phyloP scores from a whole-genome alignment of 768 basidiomycete species.

The Kwoniella heveanensis region DNA sequence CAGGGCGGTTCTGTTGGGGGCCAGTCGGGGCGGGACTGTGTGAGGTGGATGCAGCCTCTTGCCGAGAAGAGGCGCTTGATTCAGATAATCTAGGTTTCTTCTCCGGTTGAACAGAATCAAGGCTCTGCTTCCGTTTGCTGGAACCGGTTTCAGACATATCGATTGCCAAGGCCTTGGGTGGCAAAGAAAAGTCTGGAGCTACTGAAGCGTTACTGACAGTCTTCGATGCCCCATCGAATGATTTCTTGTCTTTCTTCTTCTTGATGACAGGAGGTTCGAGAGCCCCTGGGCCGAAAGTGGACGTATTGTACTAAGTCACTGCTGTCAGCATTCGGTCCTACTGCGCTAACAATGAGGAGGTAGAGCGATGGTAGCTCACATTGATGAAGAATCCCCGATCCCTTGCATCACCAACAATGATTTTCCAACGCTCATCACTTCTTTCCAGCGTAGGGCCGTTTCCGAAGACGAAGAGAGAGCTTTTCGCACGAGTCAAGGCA shows the following conservation, averaged over 20 bases:
- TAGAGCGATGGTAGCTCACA: slow-evolving; percentile 59
- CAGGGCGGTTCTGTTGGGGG: background rate
- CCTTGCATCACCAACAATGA: slow-evolving; percentile 75
- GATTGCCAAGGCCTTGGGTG: slow-evolving; percentile 15
- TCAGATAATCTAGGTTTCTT: slow-evolving; percentile 17
- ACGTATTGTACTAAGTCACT: slow-evolving; percentile 24
- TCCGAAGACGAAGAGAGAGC: slow-evolving; percentile 90
- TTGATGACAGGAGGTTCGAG: slow-evolving; percentile 15
- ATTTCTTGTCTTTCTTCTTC: slow-evolving; percentile 26
- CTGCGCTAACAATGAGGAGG: background rate
- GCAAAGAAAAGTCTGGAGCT: slow-evolving; percentile 9
- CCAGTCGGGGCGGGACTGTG: background rate
- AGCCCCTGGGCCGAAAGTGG: slow-evolving; percentile 30
- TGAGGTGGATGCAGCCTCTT: background rate
- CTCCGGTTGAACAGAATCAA: slow-evolving; percentile 2
- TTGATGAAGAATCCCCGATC: slow-evolving; percentile 66
- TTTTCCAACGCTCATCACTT: slow-evolving; percentile 76
- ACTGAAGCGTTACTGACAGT: background rate
- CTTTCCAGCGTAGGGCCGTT: slow-evolving; percentile 85
- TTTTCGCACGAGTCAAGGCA: slow-evolving; percentile 93
- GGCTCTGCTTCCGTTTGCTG: slow-evolving; percentile 17
- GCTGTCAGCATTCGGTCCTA: slow-evolving; percentile 3
- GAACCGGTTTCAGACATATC: slow-evolving; percentile 8
- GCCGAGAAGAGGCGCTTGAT: background rate
- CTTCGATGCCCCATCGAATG: background rate